Base-by-base conservation (phyloP, 1,139 yeast species). In the Magnusiomyces fungicola region DNA sequence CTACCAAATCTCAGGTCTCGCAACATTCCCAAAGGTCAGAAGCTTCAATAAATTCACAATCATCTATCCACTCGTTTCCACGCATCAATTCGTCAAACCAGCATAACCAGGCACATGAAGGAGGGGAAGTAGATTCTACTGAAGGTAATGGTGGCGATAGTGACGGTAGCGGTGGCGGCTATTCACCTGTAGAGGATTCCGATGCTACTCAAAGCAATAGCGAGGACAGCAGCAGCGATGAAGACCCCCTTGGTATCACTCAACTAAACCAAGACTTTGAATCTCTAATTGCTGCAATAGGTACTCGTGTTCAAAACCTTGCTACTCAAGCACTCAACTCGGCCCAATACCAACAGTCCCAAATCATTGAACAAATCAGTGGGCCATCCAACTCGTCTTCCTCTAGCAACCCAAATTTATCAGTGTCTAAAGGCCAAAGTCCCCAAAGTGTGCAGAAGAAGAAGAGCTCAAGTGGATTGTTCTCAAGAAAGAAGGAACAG, bases 321-420 rank as follows among this genome's bases (percentile, higher is more conserved):
- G 55, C 63, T 18, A 55, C 56, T n/a, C 53, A 50, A 19, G 60
- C 65, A 1, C 55, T 55, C 25, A 49, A 46, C 14, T 59, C 61
- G 30, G 61, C 56, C 10, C 53, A 51, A 23, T 47, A 53, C 23
- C 58, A 57, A 12, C 60, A 56, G 40, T 46, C 44, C n/a, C 53
- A 47, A n/a, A 49, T 58, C 9, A 46, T 23, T 19, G 6, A 34
- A n/a, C 38, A 34, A 34, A 34, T 34, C 4, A n/a, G n/a, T 16
- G 38, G 23, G 19, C 38, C 38, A 12, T 32, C 36, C 16, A 32
- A 32, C 16, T 12, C 30, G 5, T 22, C 42, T 6, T 23, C 42
- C 7, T 38, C 43, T 40, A 22, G 19, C 12, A 38, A 38, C 14
- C 37, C 37, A 14, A 21, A 38, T 7, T 9, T 6, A 6, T 9